Evolutionary conservation across 371 early-diverging fungal species (phyloP).

Genomic region (Mucor lusitanicus): DNA sequence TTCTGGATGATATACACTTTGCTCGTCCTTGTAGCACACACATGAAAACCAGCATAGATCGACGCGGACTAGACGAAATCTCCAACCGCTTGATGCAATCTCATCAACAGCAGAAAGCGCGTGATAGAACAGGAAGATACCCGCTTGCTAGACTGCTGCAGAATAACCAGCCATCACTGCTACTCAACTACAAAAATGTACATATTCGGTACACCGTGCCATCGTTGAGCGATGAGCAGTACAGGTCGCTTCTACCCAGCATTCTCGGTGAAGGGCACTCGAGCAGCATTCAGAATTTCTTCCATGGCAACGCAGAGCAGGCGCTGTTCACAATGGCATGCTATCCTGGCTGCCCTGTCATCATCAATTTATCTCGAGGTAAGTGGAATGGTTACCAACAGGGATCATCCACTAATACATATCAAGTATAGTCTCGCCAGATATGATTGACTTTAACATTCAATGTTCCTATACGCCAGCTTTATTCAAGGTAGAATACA

Average conservation of each 20-base stretch:
- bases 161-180: background rate
- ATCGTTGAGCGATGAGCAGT: constrained; percentile 8
- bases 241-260: constrained; percentile 13
- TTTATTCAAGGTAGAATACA: constrained; percentile 17
- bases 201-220: constrained; percentile 6
- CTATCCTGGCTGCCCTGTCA: constrained; percentile 21
- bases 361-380: constrained; percentile 14
- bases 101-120: background rate
- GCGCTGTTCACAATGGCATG: constrained; percentile 20
- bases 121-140: constrained; percentile 9
- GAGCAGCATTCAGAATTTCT: constrained; percentile 5
- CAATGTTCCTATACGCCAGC: constrained; percentile 20
- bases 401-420: background rate
- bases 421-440: constrained; percentile 7
- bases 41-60: constrained; percentile 6
- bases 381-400: background rate
- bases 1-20: constrained; percentile 27
- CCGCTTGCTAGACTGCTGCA: constrained; percentile 11
- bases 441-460: constrained; percentile 13
- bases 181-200: constrained; percentile 2
- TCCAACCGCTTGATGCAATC: constrained; percentile 10
- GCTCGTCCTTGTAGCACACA: constrained; percentile 6
- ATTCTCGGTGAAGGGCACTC: constrained; percentile 21
- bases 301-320: constrained; percentile 11
- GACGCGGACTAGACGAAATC: constrained; percentile 20